These are phyloP conservation scores for Elongisporangium prolatum DNA, from an alignment of 352 stramenopile species.

Conservation along the genomic window DNA sequence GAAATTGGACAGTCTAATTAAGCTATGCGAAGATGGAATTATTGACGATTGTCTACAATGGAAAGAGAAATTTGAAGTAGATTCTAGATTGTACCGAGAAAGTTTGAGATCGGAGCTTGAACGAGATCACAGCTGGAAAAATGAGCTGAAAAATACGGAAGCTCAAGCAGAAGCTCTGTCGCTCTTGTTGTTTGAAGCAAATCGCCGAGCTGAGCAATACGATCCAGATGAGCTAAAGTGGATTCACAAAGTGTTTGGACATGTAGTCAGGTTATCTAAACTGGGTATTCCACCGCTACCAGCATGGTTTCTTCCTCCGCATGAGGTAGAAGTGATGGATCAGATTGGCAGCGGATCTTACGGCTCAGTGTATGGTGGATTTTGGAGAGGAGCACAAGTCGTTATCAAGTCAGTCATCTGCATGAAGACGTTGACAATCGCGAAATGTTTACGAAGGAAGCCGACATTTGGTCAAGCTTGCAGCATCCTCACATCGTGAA, in stretches of 20 bases:
- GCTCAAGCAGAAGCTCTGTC: background rate
- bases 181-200: background rate
- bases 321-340: background rate
- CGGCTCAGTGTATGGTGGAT: background rate
- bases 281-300: background rate
- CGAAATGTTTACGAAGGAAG: slow-evolving; percentile 13
- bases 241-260: background rate
- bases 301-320: background rate
- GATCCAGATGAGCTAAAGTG: background rate
- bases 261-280: background rate
- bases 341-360: background rate
- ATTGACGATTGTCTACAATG: background rate
- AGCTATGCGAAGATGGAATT: background rate
- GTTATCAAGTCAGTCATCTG: too few species aligned
- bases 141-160: background rate
- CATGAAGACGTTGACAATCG: too few species aligned
- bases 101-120: background rate
- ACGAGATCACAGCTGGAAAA: background rate
- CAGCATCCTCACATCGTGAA: slow-evolving; percentile 23
- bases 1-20: background rate
- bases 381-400: too few species aligned
- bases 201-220: background rate
- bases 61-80: background rate
- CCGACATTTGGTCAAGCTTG: slow-evolving; percentile 19
- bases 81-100: background rate